Evolutionary conservation across 352 stramenopile genomes (phyloP), one percentile per base, ranked within the genome.

Genomic region (Pythium myriotylum): DNA sequence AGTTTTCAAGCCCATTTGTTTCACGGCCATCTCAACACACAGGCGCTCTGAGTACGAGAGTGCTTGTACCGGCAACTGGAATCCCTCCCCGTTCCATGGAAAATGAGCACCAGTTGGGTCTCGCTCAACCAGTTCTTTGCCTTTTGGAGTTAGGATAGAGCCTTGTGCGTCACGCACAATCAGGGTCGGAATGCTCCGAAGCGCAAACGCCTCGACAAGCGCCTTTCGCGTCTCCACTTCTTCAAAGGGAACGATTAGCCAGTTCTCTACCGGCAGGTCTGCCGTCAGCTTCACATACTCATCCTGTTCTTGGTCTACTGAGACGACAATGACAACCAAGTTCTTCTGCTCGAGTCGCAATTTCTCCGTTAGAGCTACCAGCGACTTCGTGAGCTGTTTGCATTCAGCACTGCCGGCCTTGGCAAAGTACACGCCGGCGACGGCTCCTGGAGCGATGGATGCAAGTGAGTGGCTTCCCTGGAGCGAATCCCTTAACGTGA

Each of bases 351-450:
- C 24, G 3, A n/a, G 29, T 46, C 74, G 63, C 5, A 92, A 55
- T 7, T 52, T 57, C n/a, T 86, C 59, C 2, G 69, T 93, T 24
- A 94, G 32, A 22, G 47, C 43, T 17, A 72, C 73, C 23, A 95
- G 50, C 37, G 55, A 46, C 41, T 84, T 89, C 7, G 76, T 82
- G 33, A 93, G 75, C 32, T 73, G 71, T 43, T 72, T 75, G 51
- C 85, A 93, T 16, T 66, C 59, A 10, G 52, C 47, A 46, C 72
- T 86, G 20, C 69, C 80, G 0, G 71, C 73, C 35, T 76, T 67
- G 2, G 79, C 71, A 58, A 95, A 94, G 62, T 91, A 92, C 24
- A 95, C 83, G 12, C 81, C 83, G 33, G 94, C 74, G 6, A 94
- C 76, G 24, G 84, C 67, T 22, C 84, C 67, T 4, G 73, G 39